Base-by-base conservation (phyloP, 345 rosid genomes). In the Melaleuca quinquenervia region DNA sequence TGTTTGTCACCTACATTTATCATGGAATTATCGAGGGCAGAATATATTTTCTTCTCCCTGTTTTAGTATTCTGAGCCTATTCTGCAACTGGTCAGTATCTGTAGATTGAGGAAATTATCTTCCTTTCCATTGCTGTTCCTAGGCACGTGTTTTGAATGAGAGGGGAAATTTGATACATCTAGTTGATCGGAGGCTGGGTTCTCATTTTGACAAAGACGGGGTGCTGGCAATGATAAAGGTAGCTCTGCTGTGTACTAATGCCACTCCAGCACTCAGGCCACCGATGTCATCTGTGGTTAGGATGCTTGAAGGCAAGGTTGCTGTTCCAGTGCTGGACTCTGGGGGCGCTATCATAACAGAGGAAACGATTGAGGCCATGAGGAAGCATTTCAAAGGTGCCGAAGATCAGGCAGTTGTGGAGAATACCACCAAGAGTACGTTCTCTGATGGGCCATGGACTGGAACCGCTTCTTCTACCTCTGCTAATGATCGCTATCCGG, bases 401-500 rank as follows among this genome's bases (percentile, higher is more conserved):
- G 48, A 29, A 55, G 88, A 84, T 41, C 87, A 83, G 56, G 74
- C 56, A 2, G 85, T 85, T 21, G 49, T 8, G 3, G 85, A 55
- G 53, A 89, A 84, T 20, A 51, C 27, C 36, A 58, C 29, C 5
- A 87, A 85, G 2, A 90, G 89, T 20, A 36, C 26, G 26, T 52
- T 88, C 6, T 62, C 36, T 22, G 85, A 88, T 7, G 92, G 89
- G 78, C 92, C 91, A 14, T 85, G 74, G 88, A 84, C 90, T 22
- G 75, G 75, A 62, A 29, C 21, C 0, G 54, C 86, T 60, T 89
- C 92, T 51, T 85, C 93, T 24, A 58, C 89, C 14, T 90, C 89
- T 45, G 83, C 58, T 11, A 41, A 58, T 3, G 95, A 93, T 88
- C 89, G 83, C 76, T 88, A 85, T 74, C 90, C 92, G 24, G 48